Percentiles rank a stretch among this genome's conserved stretches.
Evolutionary conservation across 1,284 basidiomycete species (phyloP).

Genomic region (Apiotrichum laibachii): DNA sequence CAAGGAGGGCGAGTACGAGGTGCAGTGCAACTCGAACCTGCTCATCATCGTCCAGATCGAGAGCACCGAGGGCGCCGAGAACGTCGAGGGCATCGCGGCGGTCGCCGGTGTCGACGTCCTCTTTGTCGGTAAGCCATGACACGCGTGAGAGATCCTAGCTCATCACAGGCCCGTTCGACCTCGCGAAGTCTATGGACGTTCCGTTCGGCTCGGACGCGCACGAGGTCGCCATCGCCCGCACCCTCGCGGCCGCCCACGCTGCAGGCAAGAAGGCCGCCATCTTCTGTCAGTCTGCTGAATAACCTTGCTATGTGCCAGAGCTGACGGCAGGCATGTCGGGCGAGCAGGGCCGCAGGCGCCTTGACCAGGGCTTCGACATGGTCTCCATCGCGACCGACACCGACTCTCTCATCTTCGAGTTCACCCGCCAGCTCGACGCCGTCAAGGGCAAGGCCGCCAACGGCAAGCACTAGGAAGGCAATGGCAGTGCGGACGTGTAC

Average conservation of each 20-base stretch:
- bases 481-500: too few species aligned
- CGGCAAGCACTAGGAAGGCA: not conserved
- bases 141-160: not conserved
- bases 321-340: slow-evolving; percentile 12
- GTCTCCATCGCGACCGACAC: slow-evolving; percentile 38
- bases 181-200: slow-evolving; percentile 36
- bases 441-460: not conserved
- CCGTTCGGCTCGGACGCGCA: slow-evolving; percentile 20
- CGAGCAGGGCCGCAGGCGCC: slow-evolving; percentile 27
- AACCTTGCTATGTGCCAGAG: not conserved
- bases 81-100: slow-evolving; percentile 43
- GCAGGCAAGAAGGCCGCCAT: slow-evolving; percentile 40
- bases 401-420: slow-evolving; percentile 9
- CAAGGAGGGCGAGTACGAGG: slow-evolving; percentile 35
- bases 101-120: slow-evolving; percentile 33
- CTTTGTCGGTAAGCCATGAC: slow-evolving; percentile 8
- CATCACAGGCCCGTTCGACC: slow-evolving; percentile 41
- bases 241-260: slow-evolving; percentile 34
- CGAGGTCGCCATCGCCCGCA: slow-evolving; percentile 37
- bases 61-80: slow-evolving; percentile 36
- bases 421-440: slow-evolving; percentile 11
- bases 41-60: slow-evolving; percentile 46
- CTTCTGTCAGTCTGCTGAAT: slow-evolving; percentile 20
- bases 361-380: slow-evolving; percentile 35
- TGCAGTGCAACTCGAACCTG: slow-evolving; percentile 33